phyloP scores from a whole-genome alignment of 2,329 filamentous ascomycete genomes.

The Fusarium citri region DNA sequence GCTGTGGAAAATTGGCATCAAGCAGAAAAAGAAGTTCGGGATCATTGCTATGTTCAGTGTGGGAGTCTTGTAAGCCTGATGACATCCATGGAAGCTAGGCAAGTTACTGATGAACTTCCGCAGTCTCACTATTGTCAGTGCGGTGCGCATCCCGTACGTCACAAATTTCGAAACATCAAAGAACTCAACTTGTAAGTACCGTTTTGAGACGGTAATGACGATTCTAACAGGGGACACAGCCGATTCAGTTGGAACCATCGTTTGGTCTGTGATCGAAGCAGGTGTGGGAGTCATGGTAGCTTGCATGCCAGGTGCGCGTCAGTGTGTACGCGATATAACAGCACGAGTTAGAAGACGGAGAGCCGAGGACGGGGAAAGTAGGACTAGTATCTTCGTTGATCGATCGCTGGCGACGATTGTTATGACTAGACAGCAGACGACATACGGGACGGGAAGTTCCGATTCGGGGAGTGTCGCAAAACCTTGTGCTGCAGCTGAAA shows the following conservation, averaged over 20 bases:
- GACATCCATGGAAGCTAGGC: too few relatives aligned
- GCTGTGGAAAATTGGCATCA: neutral
- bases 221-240: neutral
- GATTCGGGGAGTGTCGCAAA: neutral
- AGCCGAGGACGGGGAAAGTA: rapidly evolving
- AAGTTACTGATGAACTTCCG: rapidly evolving
- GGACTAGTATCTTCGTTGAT: neutral
- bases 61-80: neutral
- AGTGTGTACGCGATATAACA: neutral
- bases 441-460: neutral
- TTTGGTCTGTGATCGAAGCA: constrained; percentile 9
- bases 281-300: constrained; percentile 20
- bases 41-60: constrained; percentile 19
- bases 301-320: constrained; percentile 17
- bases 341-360: neutral
- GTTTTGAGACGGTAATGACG: rapidly evolving
- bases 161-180: neutral
- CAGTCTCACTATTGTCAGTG: constrained; percentile 6
- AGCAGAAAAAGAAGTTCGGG: constrained; percentile 1
- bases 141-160: neutral
- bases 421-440: neutral
- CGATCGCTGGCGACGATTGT: neutral
- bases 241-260: neutral
- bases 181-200: neutral
- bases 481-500: neutral